Percentiles rank a stretch among this genome's conserved stretches.
These are phyloP conservation scores for Fusarium sp. DNA, from an alignment of 2,329 filamentous ascomycete species.

Conservation along the genomic window DNA sequence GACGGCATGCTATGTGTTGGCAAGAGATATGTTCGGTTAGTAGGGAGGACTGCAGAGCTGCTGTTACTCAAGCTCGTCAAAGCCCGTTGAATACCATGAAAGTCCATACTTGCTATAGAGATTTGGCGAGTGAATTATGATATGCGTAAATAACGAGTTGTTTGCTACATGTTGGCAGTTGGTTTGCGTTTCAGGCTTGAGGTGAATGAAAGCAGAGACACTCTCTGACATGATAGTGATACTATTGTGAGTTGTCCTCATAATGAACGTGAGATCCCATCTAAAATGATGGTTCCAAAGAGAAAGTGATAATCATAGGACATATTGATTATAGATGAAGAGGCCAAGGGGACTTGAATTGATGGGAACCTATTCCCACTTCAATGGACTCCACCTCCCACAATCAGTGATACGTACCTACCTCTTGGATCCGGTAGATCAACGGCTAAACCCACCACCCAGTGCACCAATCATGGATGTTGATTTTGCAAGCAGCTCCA, in stretches of 20 bases:
- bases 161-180: background rate
- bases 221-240: background rate
- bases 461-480: conserved; percentile 48
- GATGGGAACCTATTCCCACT: no score
- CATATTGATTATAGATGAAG: no score
- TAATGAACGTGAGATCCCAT: background rate
- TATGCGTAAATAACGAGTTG: background rate
- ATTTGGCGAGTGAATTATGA: conserved; percentile 18
- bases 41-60: conserved; percentile 23
- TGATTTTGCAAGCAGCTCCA: conserved; percentile 52
- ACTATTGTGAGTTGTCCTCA: background rate
- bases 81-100: background rate
- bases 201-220: background rate
- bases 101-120: background rate
- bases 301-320: no score
- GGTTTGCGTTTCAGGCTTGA: background rate
- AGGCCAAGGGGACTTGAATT: no score
- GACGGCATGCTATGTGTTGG: conserved; percentile 17
- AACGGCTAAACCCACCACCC: conserved; percentile 36
- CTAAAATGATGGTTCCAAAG: no score
- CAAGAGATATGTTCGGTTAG: conserved; percentile 14
- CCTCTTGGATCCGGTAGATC: no score
- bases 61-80: conserved; percentile 19
- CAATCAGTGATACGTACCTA: conserved; percentile 27
- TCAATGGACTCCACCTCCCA: background rate